These are phyloP conservation scores for Rutstroemia sp. DNA, from an alignment of 2,329 filamentous ascomycete genomes.

Conservation along the genomic window DNA sequence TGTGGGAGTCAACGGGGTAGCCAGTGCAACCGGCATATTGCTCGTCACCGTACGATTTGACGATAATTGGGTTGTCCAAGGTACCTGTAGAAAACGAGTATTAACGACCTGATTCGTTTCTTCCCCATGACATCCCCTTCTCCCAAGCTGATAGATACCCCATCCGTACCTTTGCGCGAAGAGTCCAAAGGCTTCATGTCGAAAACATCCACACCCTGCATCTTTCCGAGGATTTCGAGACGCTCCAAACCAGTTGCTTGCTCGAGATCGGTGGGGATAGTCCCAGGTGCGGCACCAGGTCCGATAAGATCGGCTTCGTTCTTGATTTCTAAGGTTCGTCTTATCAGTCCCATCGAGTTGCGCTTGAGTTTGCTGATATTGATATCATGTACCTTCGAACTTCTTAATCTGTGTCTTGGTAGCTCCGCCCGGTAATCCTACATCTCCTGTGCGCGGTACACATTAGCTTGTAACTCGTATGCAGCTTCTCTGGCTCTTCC, in stretches of 20 bases:
- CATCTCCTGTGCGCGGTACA: slow-evolving; percentile 21
- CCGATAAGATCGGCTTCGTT: slow-evolving; percentile 73
- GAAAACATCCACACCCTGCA: slow-evolving; percentile 96
- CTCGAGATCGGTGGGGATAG: slow-evolving; percentile 87
- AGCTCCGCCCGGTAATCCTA: slow-evolving; percentile 14
- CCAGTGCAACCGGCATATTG: slow-evolving; percentile 97
- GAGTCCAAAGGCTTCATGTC: slow-evolving; percentile 96
- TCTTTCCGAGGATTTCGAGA: slow-evolving; percentile 98
- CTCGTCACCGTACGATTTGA: slow-evolving; percentile 90
- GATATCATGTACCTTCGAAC: slow-evolving; percentile 24
- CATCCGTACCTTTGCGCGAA: slow-evolving; percentile 66
- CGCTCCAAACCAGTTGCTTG: slow-evolving; percentile 96
- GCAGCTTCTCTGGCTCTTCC: not conserved
- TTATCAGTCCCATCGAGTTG: slow-evolving; percentile 12
- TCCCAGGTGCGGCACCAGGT: slow-evolving; percentile 74
- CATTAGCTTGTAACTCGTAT: not conserved
- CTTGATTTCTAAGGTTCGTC: slow-evolving; percentile 66
- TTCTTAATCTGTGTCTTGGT: slow-evolving; percentile 27
- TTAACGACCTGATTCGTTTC: not conserved
- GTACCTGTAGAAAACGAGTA: slow-evolving; percentile 53
- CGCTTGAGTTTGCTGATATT: not conserved
- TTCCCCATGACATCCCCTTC: too few relatives aligned
- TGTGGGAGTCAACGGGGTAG: slow-evolving; percentile 84
- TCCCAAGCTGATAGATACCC: not conserved
- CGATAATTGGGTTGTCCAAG: slow-evolving; percentile 78